Percentiles rank a stretch among this genome's conserved stretches.
Conservation (phyloP, 192 early-diverging fungal species). For the Backusella mclennaniae region DNA sequence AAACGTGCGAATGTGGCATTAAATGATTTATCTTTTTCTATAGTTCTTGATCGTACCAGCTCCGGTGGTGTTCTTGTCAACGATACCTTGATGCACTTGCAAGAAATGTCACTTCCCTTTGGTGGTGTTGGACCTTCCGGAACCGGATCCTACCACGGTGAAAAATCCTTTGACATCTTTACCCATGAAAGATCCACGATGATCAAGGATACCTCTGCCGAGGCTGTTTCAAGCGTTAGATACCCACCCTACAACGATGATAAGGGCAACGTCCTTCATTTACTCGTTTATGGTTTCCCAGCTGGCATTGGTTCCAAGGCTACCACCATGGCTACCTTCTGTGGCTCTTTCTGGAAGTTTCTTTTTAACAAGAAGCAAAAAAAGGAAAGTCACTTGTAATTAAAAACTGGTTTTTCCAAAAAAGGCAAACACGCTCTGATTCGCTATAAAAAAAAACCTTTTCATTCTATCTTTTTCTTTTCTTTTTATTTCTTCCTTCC, state of each 20-base stretch:
- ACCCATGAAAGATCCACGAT: constrained; percentile 69
- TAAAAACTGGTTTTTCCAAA: neutral
- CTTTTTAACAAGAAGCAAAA: neutral
- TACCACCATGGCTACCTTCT: neutral
- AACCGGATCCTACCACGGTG: constrained; percentile 75
- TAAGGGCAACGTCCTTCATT: constrained; percentile 19
- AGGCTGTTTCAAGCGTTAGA: constrained; percentile 30
- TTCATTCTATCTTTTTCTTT: neutral
- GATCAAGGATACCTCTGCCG: constrained; percentile 34
- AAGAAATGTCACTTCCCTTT: constrained; percentile 63
- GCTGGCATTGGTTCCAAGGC: constrained; percentile 1
- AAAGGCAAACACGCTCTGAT: neutral
- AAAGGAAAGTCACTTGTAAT: neutral
- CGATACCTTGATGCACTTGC: constrained; percentile 67
- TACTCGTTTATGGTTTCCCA: constrained; percentile 31
- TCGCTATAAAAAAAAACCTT: neutral
- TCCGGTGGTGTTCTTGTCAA: constrained; percentile 75
- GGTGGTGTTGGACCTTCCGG: constrained; percentile 82
- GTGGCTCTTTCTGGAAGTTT: constrained; percentile 10
- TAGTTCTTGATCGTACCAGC: constrained; percentile 44
- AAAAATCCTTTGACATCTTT: constrained; percentile 68
- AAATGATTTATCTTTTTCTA: neutral
- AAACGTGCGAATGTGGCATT: constrained; percentile 16
- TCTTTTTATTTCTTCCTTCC: neutral
- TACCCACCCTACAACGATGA: constrained; percentile 38